These are phyloP conservation scores for Pelargonium fulgidum DNA, from an alignment of 441 rosid species.

Conservation along the genomic window DNA sequence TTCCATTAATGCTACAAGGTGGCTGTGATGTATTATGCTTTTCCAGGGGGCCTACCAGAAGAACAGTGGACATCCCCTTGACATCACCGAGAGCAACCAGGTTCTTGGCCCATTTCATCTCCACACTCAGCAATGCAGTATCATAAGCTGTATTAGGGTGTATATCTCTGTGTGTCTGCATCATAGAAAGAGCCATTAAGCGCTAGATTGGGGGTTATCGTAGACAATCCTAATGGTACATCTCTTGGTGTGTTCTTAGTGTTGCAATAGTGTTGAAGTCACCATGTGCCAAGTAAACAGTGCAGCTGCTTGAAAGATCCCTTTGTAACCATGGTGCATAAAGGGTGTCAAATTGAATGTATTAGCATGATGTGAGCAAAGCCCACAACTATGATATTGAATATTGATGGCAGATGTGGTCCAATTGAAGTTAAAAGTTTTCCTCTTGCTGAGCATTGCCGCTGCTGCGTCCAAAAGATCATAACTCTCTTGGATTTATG, in stretches of 20 bases:
- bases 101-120: conserved; percentile 88
- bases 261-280: conserved; percentile 92
- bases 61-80: conserved; percentile 81
- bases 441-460: conserved; percentile 70
- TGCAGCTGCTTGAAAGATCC: conserved; percentile 66
- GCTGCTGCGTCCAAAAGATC: conserved; percentile 77
- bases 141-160: conserved; percentile 73
- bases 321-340: conserved; percentile 53
- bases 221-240: conserved; percentile 79
- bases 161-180: conserved; percentile 71
- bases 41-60: conserved; percentile 83
- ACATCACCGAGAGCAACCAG: conserved; percentile 74
- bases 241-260: conserved; percentile 74
- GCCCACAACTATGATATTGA: conserved; percentile 51
- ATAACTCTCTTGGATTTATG: conserved; percentile 54
- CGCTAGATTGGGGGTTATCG: conserved; percentile 70
- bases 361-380: conserved; percentile 45
- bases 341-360: conserved; percentile 59
- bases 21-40: conserved; percentile 68
- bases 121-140: conserved; percentile 63
- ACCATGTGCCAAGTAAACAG: conserved; percentile 84
- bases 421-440: conserved; percentile 69
- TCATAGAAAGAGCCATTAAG: conserved; percentile 69
- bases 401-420: conserved; percentile 44
- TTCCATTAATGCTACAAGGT: no score